Conservation (phyloP, 768 basidiomycete genomes). For the Hortiboletus campestris region DNA sequence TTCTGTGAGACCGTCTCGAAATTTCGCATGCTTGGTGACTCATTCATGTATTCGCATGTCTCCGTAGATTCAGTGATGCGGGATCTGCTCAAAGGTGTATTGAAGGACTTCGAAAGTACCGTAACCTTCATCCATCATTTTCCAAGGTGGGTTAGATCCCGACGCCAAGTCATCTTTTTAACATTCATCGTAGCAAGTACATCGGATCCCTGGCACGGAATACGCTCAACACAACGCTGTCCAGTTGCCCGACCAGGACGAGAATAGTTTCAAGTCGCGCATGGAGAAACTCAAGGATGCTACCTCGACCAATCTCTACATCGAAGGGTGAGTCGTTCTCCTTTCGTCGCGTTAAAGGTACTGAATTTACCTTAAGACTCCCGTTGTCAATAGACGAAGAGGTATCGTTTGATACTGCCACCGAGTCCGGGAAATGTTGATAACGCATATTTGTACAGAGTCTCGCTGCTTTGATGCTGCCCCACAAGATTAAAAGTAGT, state of each 20-base stretch:
- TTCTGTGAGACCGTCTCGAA: slow-evolving; percentile 51
- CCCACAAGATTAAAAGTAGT: slow-evolving; percentile 70
- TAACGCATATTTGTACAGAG: slow-evolving; percentile 38
- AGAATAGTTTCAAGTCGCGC: slow-evolving; percentile 63
- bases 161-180: background rate
- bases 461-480: slow-evolving; percentile 62
- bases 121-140: slow-evolving; percentile 83
- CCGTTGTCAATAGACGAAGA: slow-evolving; percentile 69
- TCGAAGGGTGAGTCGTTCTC: slow-evolving; percentile 56
- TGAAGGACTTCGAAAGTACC: slow-evolving; percentile 60
- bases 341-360: background rate
- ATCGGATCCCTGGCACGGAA: slow-evolving; percentile 77
- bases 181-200: slow-evolving; percentile 47
- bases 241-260: slow-evolving; percentile 30
- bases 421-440: background rate
- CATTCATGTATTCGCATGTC: background rate
- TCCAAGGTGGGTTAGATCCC: slow-evolving; percentile 58
- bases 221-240: slow-evolving; percentile 43
- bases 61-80: slow-evolving; percentile 59
- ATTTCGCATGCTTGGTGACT: slow-evolving; percentile 1
- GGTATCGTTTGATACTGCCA: slow-evolving; percentile 30
- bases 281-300: slow-evolving; percentile 74
- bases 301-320: slow-evolving; percentile 73
- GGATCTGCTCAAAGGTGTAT: slow-evolving; percentile 77
- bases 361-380: slow-evolving; percentile 39